Percentiles rank a stretch among this genome's conserved stretches.
Evolutionary conservation across 768 basidiomycete species (phyloP).

Genomic region (Hericium coralloides): DNA sequence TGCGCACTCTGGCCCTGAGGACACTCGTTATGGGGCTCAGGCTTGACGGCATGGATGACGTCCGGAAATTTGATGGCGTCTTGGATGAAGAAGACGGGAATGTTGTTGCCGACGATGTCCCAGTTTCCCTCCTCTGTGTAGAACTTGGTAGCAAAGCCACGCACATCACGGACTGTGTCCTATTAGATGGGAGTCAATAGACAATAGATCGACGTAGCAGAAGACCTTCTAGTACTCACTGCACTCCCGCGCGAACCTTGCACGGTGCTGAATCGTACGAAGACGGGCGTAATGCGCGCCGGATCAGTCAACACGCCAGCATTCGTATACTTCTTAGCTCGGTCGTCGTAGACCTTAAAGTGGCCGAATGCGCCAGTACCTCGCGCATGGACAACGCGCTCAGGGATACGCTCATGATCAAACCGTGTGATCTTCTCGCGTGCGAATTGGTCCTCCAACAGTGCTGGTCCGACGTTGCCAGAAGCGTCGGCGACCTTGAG

Average conservation of each 20-base stretch:
- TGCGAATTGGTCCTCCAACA: slow-evolving; percentile 68
- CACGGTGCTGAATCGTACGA: slow-evolving; percentile 82
- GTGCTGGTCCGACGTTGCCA: slow-evolving; percentile 47
- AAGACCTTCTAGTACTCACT: slow-evolving; percentile 24
- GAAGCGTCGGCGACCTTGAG: slow-evolving; percentile 39
- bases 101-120: slow-evolving; percentile 79
- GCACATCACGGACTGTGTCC: slow-evolving; percentile 76
- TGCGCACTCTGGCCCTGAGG: slow-evolving; percentile 66
- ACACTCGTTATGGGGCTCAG: slow-evolving; percentile 78
- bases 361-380: slow-evolving; percentile 77
- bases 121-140: slow-evolving; percentile 82
- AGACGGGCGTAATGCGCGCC: slow-evolving; percentile 62
- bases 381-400: slow-evolving; percentile 56
- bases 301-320: slow-evolving; percentile 72
- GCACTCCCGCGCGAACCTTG: slow-evolving; percentile 74
- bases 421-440: slow-evolving; percentile 74
- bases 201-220: slow-evolving; percentile 13
- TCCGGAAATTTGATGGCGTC: slow-evolving; percentile 83
- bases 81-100: slow-evolving; percentile 78
- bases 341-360: slow-evolving; percentile 65
- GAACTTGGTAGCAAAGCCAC: slow-evolving; percentile 79
- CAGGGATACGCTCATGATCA: slow-evolving; percentile 86
- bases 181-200: slow-evolving; percentile 13
- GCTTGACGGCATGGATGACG: slow-evolving; percentile 76
- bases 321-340: slow-evolving; percentile 61